Conservation (phyloP, 2,329 filamentous ascomycete species). For the Malbranchea zuffiana region DNA sequence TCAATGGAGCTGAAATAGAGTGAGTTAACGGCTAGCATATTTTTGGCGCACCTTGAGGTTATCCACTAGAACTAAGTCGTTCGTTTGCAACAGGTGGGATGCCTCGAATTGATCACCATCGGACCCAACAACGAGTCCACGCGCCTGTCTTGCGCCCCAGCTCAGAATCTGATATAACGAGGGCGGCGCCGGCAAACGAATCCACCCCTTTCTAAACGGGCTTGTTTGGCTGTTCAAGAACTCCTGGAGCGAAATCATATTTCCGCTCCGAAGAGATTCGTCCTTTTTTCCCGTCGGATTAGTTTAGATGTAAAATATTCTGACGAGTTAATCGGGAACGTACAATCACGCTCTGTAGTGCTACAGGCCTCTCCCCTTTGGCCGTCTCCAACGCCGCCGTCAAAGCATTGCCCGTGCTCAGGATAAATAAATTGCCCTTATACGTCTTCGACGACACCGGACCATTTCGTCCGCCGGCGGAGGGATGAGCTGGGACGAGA, state of each 20-base stretch:
- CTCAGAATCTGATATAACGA: constrained; percentile 59
- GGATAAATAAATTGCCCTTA: constrained; percentile 39
- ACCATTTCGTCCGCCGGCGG: constrained; percentile 11
- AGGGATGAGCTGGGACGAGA: constrained; percentile 36
- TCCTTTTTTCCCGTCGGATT: constrained; percentile 28
- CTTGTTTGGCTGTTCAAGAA: constrained; percentile 58
- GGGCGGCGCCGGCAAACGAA: constrained; percentile 35
- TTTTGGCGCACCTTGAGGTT: constrained; percentile 45
- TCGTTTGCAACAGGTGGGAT: constrained; percentile 27
- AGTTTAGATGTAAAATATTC: neutral
- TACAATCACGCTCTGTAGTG: constrained; percentile 63
- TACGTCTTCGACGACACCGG: constrained; percentile 13
- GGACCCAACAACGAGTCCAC: constrained; percentile 42
- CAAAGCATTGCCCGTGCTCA: constrained; percentile 51
- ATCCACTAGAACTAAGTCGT: constrained; percentile 39
- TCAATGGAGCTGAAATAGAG: neutral
- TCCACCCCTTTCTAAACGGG: constrained; percentile 61
- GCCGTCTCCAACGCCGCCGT: constrained; percentile 60
- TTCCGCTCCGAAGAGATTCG: constrained; percentile 59
- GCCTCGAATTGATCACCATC: constrained; percentile 28
- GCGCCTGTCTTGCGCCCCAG: constrained; percentile 65
- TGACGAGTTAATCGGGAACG: constrained; percentile 14
- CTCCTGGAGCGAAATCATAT: constrained; percentile 58
- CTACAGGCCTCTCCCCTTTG: constrained; percentile 70
- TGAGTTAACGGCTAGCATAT: neutral